phyloP scores from a whole-genome alignment of 2,329 filamentous ascomycete species.

The Epichloe sp. region DNA sequence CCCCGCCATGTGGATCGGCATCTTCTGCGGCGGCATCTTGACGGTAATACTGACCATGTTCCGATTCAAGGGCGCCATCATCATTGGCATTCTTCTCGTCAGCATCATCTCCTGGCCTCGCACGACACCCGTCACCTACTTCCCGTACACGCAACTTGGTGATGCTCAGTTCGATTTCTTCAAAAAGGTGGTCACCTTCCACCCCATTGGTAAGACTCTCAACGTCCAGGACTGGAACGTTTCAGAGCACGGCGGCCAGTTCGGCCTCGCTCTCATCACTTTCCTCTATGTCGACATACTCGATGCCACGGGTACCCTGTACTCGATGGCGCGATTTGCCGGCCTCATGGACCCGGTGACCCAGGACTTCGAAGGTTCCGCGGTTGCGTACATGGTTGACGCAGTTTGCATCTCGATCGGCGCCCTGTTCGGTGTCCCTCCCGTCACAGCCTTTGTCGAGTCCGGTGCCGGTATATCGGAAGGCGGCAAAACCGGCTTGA shows the following conservation, averaged over 20 bases:
- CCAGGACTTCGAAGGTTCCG: conserved; percentile 77
- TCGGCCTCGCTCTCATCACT: conserved; percentile 72
- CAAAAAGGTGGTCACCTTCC: conserved; percentile 76
- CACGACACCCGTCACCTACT: conserved; percentile 62
- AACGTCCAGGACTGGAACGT: conserved; percentile 65
- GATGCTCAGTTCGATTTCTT: conserved; percentile 71
- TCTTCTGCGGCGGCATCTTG: conserved; percentile 72
- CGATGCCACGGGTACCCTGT: conserved; percentile 74
- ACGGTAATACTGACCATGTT: conserved; percentile 75
- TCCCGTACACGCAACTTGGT: conserved; percentile 59
- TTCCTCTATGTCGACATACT: conserved; percentile 88
- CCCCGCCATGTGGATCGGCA: conserved; percentile 76
- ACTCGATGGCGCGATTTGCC: conserved; percentile 79
- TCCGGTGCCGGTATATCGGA: conserved; percentile 84
- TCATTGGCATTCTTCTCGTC: conserved; percentile 69
- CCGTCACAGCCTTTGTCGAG: conserved; percentile 79
- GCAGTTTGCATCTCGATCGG: conserved; percentile 69
- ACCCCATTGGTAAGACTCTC: conserved; percentile 57
- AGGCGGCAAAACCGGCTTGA: conserved; percentile 75
- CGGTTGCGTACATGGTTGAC: conserved; percentile 73
- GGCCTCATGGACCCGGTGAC: conserved; percentile 69
- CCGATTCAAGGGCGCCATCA: conserved; percentile 76
- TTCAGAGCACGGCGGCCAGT: conserved; percentile 55
- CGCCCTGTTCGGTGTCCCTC: conserved; percentile 62
- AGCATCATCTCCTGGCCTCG: conserved; percentile 84